Conservation (phyloP, 164 flowering plant genomes). For the Aristolochia contorta region DNA sequence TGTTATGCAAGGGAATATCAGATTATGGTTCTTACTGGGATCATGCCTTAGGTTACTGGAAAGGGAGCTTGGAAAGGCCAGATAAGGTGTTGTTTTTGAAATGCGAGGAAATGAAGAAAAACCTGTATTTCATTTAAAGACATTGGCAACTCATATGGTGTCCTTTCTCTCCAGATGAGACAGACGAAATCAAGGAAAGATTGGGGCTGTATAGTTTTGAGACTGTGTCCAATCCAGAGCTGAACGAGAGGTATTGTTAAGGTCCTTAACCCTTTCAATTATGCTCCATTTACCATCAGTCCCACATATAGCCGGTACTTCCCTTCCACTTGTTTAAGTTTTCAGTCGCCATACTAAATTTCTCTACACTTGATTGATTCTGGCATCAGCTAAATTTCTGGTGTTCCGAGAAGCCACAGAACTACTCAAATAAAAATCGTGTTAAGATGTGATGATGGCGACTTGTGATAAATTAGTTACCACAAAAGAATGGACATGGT, state of each 20-base stretch:
- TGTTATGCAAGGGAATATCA: conserved; percentile 11
- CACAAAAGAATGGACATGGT: no score
- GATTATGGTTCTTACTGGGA: conserved; percentile 6
- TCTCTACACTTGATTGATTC: no score
- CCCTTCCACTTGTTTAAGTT: no score
- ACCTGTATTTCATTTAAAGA: conserved; percentile 1
- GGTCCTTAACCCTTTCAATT: no score
- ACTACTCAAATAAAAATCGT: no score
- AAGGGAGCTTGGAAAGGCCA: conserved; percentile 3
- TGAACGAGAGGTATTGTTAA: conserved; percentile 2
- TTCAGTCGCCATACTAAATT: no score
- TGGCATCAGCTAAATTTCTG: no score
- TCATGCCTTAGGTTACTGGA: conserved; percentile 8
- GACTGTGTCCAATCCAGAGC: conserved; percentile 1
- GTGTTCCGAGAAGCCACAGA: no score
- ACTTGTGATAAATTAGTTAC: no score
- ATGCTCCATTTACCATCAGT: no score
- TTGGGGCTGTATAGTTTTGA: conserved; percentile 5
- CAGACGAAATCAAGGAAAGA: conserved; percentile 2
- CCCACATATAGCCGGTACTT: no score
- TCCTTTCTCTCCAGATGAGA: conserved; percentile 5
- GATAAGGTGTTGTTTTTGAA: conserved; percentile 1
- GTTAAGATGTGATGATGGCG: no score
- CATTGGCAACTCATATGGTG: conserved; percentile 1
- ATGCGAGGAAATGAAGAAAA: conserved; percentile 6